phyloP scores from a whole-genome alignment of 2,329 filamentous ascomycete species.

The Rugonectria rugulosa region DNA sequence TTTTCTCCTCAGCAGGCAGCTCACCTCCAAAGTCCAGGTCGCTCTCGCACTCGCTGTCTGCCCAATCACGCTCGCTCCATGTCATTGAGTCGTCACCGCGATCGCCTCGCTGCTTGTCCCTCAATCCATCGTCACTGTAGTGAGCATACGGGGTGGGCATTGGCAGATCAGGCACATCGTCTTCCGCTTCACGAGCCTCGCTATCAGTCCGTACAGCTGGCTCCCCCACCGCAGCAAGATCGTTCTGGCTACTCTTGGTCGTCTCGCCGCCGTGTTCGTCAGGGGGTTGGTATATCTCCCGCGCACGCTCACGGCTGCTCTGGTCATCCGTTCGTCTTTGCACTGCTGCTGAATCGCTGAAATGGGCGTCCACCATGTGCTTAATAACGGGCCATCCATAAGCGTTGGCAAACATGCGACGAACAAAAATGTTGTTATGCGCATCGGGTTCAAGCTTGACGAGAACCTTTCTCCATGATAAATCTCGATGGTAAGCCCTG shows the following conservation, averaged over 20 bases:
- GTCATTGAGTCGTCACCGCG: constrained; percentile 60
- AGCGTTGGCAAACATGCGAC: constrained; percentile 95
- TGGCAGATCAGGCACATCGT: constrained; percentile 57
- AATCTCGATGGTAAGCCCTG: constrained; percentile 87
- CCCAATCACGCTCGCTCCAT: constrained; percentile 62
- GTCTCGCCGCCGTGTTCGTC: constrained; percentile 73
- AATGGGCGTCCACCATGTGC: constrained; percentile 94
- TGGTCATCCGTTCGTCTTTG: constrained; percentile 73
- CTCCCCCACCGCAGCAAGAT: constrained; percentile 12
- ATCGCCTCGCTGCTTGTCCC: constrained; percentile 29
- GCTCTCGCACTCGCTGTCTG: constrained; percentile 37
- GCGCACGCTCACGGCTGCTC: constrained; percentile 72
- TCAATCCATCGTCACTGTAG: constrained; percentile 29
- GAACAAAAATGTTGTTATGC: constrained; percentile 97
- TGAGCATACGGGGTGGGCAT: constrained; percentile 25
- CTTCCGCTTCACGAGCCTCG: constrained; percentile 48
- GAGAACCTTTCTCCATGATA: constrained; percentile 96
- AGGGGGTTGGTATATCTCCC: constrained; percentile 62
- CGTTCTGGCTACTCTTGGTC: constrained; percentile 51
- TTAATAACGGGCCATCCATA: constrained; percentile 98
- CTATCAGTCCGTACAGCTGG: constrained; percentile 35
- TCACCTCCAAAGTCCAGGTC: constrained; percentile 39
- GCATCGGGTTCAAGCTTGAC: constrained; percentile 96
- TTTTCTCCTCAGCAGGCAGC: constrained; percentile 24
- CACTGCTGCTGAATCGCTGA: constrained; percentile 73